Percentiles rank a stretch among this genome's conserved stretches.
phyloP scores from a whole-genome alignment of 305 asterid genomes.

The Fraxinus dipetala region DNA sequence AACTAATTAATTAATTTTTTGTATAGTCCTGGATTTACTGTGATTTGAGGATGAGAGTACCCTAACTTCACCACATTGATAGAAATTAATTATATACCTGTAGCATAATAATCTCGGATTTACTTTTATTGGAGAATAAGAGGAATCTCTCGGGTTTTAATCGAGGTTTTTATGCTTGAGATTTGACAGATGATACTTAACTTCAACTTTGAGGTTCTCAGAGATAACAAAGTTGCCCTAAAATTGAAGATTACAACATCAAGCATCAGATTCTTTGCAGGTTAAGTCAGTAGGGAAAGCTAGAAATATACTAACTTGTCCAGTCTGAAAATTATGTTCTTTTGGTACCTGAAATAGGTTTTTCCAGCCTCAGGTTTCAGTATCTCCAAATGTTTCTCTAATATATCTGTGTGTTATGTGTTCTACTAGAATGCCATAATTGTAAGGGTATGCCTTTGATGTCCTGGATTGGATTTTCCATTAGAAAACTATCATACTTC shows the following conservation, averaged over 20 bases:
- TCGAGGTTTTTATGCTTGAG: not conserved
- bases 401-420: not conserved
- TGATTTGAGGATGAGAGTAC: not conserved
- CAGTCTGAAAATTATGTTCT: not conserved
- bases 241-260: not conserved
- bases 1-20: not conserved
- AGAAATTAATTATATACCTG: not conserved
- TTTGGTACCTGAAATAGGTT: not conserved
- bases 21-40: not conserved
- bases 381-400: not conserved
- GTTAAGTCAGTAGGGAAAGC: not conserved
- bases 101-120: not conserved
- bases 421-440: not conserved
- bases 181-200: not conserved
- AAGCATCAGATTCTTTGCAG: not conserved
- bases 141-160: not conserved
- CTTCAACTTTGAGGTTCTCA: not conserved
- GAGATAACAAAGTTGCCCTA: not conserved
- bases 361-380: not conserved
- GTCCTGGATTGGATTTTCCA: not conserved
- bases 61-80: not conserved
- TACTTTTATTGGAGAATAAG: not conserved
- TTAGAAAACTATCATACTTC: not conserved
- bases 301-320: not conserved
- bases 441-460: not conserved